Base-by-base conservation (phyloP, 2,329 filamentous ascomycete species). In the Hortaea sp. region DNA sequence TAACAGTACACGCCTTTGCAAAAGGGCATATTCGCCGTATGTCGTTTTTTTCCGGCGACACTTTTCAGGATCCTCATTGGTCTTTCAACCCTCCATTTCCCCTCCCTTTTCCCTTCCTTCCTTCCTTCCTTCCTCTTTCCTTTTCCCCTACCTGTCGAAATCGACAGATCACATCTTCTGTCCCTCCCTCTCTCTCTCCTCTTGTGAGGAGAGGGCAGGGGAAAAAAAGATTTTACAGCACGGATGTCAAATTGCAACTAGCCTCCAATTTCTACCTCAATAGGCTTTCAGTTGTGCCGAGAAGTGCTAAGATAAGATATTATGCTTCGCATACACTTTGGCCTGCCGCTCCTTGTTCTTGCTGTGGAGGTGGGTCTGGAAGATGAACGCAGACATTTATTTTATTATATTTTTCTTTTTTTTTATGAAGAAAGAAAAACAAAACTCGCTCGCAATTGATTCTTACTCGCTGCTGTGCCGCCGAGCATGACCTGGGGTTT, bases 231-330 rank as follows among this genome's bases (percentile, higher is more conserved):
- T 44, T 20, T 41, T 30, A 48, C 34, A 90, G 89, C 89, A 94
- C 86, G 84, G 86, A 95, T 95, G 88, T 95, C 88, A 95, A 95
- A 95, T 95, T 95, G 81, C 89, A 92, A 90, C 32, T n/a, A 35
- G 32, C 32, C 32, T 35, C 32, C 9, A 2, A n/a, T 35, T 35
- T 35, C 4, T 35, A 82, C 69, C 66, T 62, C 64, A 57, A 70
- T 82, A 67, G 95, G 86, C 84, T 86, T 88, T 81, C 75, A 78
- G 81, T 89, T 92, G 89, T 88, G 89, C 88, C 88, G 86, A 94
- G 88, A 94, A 88, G 88, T 95, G 88, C 88, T 92, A 79, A 94
- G 75, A 92, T 39, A 4, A 35, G 32, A n/a, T 9, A 4, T 9
- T 9, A 2, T 47, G 38, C 46, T 6, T 46, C 47, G 30, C 40